Evolutionary conservation across 495 filamentous ascomycete genomes (phyloP).

Genomic region (Xylaria telfairii): DNA sequence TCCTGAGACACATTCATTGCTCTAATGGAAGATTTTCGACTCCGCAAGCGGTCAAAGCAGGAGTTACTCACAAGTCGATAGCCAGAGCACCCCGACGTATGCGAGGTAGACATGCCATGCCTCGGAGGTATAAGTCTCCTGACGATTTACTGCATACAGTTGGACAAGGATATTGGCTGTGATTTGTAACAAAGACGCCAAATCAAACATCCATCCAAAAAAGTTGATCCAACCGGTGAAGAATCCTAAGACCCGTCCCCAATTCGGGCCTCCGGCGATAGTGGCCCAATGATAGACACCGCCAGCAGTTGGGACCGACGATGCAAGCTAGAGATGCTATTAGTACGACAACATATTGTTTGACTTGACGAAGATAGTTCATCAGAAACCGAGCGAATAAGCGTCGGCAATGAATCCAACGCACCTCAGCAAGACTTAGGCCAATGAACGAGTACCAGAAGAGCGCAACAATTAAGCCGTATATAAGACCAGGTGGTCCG

Average conservation of each 20-base stretch:
- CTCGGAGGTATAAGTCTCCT: conserved; percentile 60
- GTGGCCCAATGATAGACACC: conserved; percentile 90
- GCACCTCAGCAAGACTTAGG: conserved; percentile 50
- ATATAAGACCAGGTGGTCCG: conserved; percentile 63
- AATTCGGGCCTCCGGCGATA: conserved; percentile 70
- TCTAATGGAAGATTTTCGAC: too few species aligned
- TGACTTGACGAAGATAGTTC: not conserved
- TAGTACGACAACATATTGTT: not conserved
- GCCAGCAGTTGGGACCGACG: conserved; percentile 78
- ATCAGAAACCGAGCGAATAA: not conserved
- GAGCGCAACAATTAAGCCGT: conserved; percentile 55
- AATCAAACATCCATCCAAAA: conserved; percentile 67
- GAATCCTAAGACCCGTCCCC: conserved; percentile 73
- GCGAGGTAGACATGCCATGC: conserved; percentile 80
- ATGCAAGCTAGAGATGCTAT: conserved; percentile 65
- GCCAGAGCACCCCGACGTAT: conserved; percentile 72
- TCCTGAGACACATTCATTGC: too few species aligned
- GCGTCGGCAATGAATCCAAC: not conserved
- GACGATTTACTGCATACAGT: conserved; percentile 76
- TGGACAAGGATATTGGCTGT: conserved; percentile 70
- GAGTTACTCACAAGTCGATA: too few species aligned
- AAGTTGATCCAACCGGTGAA: conserved; percentile 84
- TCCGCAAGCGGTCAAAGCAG: too few species aligned
- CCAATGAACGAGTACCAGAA: conserved; percentile 56
- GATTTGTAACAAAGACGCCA: conserved; percentile 72